Conservation (phyloP, 441 rosid genomes). For the Eruca vesicaria region DNA sequence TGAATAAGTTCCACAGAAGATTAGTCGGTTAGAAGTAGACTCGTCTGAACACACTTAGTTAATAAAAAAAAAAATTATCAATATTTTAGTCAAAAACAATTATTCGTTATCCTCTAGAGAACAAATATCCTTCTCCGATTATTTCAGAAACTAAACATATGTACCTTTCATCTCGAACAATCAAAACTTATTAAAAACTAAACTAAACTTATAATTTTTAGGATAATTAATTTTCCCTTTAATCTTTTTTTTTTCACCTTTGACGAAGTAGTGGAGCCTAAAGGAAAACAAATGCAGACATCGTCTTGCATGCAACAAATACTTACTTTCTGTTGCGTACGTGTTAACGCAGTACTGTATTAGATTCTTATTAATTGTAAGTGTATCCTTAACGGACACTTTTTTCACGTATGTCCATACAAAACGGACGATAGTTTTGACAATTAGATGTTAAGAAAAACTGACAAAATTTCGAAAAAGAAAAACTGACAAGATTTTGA, state of each 20-base stretch:
- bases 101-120: no score
- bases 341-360: not conserved
- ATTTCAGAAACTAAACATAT: no score
- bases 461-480: not conserved
- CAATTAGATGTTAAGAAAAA: not conserved
- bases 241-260: no score
- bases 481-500: slow-evolving; percentile 14
- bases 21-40: no score
- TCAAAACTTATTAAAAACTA: no score
- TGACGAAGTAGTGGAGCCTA: not conserved
- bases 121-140: no score
- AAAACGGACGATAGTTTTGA: not conserved
- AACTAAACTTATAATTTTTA: not conserved
- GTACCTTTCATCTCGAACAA: no score
- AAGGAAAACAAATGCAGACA: not conserved
- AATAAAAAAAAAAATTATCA: no score
- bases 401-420: slow-evolving; percentile 4
- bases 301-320: slow-evolving; percentile 17
- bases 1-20: no score
- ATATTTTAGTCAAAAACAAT: no score
- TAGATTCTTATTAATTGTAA: slow-evolving; percentile 9
- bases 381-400: slow-evolving; percentile 9
- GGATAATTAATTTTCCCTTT: not conserved
- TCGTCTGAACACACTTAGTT: no score
- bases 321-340: not conserved